Base-by-base conservation (phyloP, 2,329 filamentous ascomycete genomes). In the Eutypa lata region DNA sequence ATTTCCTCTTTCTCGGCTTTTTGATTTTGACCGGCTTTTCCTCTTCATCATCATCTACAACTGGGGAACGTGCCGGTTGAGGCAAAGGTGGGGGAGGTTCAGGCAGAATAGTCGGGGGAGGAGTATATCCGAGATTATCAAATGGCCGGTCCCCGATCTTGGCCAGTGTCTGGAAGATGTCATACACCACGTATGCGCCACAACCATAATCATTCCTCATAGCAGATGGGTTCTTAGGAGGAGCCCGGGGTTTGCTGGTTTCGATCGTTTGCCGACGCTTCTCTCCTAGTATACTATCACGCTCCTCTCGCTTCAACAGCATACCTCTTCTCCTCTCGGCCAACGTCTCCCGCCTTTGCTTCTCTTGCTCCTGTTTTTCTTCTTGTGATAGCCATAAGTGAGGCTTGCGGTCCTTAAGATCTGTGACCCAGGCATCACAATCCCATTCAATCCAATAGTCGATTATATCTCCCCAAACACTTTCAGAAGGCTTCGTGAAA, bases 361-460 rank as follows among this genome's bases (percentile, higher is more conserved):
- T 75, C 47, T 77, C 75, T 22, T 71, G 68, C 14, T 72, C 69
- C 1, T 63, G 53, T 6, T 71, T 64, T 2, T 73, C 68, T 1
- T 73, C 74, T 0, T 76, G 75, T 0, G 77, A 77, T 52, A 81
- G 69, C 83, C 84, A 88, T 3, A 88, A 71, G 47, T 79, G 76
- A 2, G 83, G 80, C 52, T 85, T 78, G 50, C 81, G 79, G 48
- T 71, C 69, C 55, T 80, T 82, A 50, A 90, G 65, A 61, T 89
- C 84, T 10, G 76, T 68, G 1, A 90, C 86, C 87, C 87, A 90
- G 3, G 82, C 82, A 59, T 90, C 87, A 54, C 87, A 90, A 62
- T 90, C 87, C 86, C 86, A 89, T 57, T 87, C 78, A 1, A 90
- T 78, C 82, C 86, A 89, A 56, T 86, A 88, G 68, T 90, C 87